Evolutionary conservation across 2,329 filamentous ascomycete species (phyloP).

Genomic region (Rutstroemia sydowiana): DNA sequence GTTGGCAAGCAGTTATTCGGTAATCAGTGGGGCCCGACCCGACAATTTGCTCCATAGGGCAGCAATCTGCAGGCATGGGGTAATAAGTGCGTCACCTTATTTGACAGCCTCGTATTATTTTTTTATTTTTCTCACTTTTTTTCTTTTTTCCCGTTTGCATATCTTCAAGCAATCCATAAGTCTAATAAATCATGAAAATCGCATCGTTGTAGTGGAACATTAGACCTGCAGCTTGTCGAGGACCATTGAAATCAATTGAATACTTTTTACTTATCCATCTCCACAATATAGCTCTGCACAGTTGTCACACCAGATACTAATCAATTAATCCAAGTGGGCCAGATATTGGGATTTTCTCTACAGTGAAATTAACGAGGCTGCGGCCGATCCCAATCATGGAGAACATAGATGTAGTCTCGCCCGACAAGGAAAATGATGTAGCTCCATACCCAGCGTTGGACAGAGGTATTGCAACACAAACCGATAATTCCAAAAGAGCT

Average conservation of each 20-base stretch:
- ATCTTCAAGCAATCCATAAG: background rate
- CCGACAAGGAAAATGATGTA: conserved; percentile 7
- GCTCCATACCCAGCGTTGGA: conserved; percentile 4
- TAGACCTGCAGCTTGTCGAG: conserved; percentile 2
- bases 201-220: conserved; percentile 7
- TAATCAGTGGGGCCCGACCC: conserved; percentile 7
- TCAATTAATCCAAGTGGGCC: background rate
- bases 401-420: conserved; percentile 8
- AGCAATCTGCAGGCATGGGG: conserved; percentile 7
- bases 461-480: conserved; percentile 3
- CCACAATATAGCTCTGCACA: conserved; percentile 7
- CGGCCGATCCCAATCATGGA: conserved; percentile 6
- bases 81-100: conserved; percentile 1
- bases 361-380: conserved; percentile 5
- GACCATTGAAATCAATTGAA: background rate
- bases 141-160: background rate
- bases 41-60: conserved; percentile 5
- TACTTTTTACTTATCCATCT: background rate
- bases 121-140: background rate
- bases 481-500: conserved; percentile 1
- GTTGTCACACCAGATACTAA: conserved; percentile 3
- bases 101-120: conserved; percentile 9
- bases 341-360: background rate
- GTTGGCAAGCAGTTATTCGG: conserved; percentile 7
- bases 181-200: background rate